Evolutionary conservation across 208 protist species (phyloP).

Genomic region (Wallacemonas sp.): DNA sequence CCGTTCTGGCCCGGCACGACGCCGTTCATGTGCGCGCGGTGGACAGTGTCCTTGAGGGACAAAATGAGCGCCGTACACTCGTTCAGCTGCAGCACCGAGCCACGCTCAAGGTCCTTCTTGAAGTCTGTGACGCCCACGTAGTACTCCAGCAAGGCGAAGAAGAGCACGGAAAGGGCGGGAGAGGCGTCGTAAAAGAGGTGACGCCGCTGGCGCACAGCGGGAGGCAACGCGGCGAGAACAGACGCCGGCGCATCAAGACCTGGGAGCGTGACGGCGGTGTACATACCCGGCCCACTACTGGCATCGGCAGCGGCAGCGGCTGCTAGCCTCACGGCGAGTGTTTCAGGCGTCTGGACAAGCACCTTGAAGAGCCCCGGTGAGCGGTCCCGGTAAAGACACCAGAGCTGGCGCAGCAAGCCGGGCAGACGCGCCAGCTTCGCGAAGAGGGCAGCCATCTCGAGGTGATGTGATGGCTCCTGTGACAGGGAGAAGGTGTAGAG

Average conservation of each 20-base stretch:
- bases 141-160: slow-evolving; percentile 76
- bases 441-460: slow-evolving; percentile 62
- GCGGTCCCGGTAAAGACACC: slow-evolving; percentile 59
- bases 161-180: slow-evolving; percentile 67
- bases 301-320: too few species aligned
- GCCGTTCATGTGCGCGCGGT: slow-evolving; percentile 71
- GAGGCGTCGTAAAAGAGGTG: slow-evolving; percentile 66
- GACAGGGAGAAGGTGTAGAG: slow-evolving; percentile 58
- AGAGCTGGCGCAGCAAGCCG: slow-evolving; percentile 61
- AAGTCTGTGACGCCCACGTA: slow-evolving; percentile 78
- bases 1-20: slow-evolving; percentile 61
- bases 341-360: slow-evolving; percentile 11
- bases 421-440: slow-evolving; percentile 57
- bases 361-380: slow-evolving; percentile 35
- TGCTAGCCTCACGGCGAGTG: not conserved
- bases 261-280: slow-evolving; percentile 1
- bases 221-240: not conserved
- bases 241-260: not conserved
- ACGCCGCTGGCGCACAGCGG: slow-evolving; percentile 8
- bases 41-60: slow-evolving; percentile 72
- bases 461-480: slow-evolving; percentile 25
- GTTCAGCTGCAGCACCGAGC: slow-evolving; percentile 31
- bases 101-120: slow-evolving; percentile 44
- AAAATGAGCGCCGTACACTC: slow-evolving; percentile 66
- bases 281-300: too few species aligned